A percentile compares a stretch with the other conserved stretches of the same genome.
Conservation (phyloP, 83 land plant genomes). For the Thuja plicata region DNA sequence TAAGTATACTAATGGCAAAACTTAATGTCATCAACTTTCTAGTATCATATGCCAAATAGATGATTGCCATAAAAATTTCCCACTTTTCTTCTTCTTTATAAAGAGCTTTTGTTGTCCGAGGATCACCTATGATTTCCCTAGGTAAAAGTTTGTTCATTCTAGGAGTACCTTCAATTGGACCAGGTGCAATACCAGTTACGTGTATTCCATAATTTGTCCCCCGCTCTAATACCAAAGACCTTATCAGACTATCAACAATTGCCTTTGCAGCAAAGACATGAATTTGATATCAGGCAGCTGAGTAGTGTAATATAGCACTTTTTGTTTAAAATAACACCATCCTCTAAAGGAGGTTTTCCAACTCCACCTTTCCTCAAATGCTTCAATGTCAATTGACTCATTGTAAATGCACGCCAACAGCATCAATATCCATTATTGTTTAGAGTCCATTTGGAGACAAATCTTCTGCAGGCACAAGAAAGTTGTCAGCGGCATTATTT, state of each 20-base stretch:
- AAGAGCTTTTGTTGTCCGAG: conserved; percentile 31
- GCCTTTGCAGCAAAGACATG: conserved; percentile 99
- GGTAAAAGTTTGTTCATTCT: conserved; percentile 90
- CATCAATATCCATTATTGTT: conserved; percentile 95
- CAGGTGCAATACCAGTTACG: conserved; percentile 98
- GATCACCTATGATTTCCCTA: conserved; percentile 45
- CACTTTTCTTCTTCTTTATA: conserved; percentile 80
- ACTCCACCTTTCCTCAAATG: conserved; percentile 81
- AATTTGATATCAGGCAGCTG: conserved; percentile 94
- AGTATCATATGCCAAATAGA: conserved; percentile 85
- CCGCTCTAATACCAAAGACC: conserved; percentile 93
- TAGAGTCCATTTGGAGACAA: conserved; percentile 88
- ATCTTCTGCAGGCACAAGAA: conserved; percentile 87
- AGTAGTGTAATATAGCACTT: conserved; percentile 93
- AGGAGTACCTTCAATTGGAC: conserved; percentile 93
- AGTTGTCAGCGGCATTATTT: conserved; percentile 93
- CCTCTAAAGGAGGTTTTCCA: conserved; percentile 62
- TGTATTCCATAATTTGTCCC: conserved; percentile 90
- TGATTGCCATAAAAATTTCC: conserved; percentile 95
- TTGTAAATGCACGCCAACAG: conserved; percentile 95
- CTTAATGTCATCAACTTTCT: too few species aligned
- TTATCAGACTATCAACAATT: conserved; percentile 89
- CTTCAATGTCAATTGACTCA: conserved; percentile 89
- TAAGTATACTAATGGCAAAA: too few species aligned
- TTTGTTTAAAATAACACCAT: conserved; percentile 83